Base-by-base conservation (phyloP, 2,329 filamentous ascomycete genomes). In the Chalara sp. region DNA sequence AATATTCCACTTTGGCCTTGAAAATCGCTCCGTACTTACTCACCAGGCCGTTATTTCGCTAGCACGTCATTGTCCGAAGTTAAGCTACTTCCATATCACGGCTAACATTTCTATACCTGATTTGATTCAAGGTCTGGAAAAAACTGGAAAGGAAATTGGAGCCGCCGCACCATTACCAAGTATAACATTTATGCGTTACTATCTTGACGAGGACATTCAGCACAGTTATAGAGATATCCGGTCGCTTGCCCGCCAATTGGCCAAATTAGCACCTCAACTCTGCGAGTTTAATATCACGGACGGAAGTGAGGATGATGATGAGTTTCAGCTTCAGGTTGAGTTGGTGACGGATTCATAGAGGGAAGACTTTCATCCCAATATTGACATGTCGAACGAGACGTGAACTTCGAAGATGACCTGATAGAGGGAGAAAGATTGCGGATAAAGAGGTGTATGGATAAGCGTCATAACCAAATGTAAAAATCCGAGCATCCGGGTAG, bases 21-120 rank as follows among this genome's bases (percentile, higher is more conserved):
- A 45, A 45, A 13, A 45, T 45, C 43, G 43, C 43, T 45, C 43
- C 6, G 30, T 30, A 45, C 43, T 45, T 31, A 45, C 43, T 10
- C 28, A 45, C 43, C 7, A 45, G 28, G 43, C 43, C 30, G 13
- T 45, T 10, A 31, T 45, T 45, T 45, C 43, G 6, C 28, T 45
- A 30, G 43, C 43, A 13, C 43, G 43, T 45, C 28, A 45, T 13
- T 45, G 43, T 45, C 43, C 43, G 6, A 30, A 45, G 28, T 13
- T 45, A 13, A 13, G 28, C 43, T 45, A 45, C 13, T 45, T 45
- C 30, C 43, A 45, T 31, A 45, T 45, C 43, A 31, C 43, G 43
- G 43, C 43, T 13, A 30, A 45, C 13, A 13, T 45, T 45, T 45
- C 28, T 31, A 45, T 45, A 13, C 43, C 43, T 45, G 21, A 32